phyloP scores from a whole-genome alignment of 2,329 filamentous ascomycete species.

The Colletotrichum sp. region DNA sequence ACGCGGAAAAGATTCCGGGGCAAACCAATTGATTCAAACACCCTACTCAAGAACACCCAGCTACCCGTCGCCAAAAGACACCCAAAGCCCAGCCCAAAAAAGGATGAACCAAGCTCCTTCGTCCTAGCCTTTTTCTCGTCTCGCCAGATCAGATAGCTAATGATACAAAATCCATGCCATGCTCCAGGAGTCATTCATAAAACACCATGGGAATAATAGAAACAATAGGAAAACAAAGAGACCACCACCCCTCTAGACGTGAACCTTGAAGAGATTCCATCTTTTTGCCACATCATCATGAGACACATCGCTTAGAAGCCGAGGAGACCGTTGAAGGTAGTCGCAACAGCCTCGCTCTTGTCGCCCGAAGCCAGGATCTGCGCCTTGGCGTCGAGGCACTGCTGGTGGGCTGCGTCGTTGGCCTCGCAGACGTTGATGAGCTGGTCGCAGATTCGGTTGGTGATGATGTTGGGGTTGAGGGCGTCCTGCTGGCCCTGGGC shows the following conservation, averaged over 20 bases:
- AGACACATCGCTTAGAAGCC: slow-evolving; percentile 34
- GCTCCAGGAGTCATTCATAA: neutral
- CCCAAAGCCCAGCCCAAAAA: neutral
- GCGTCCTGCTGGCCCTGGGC: slow-evolving; percentile 62
- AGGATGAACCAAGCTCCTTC: neutral
- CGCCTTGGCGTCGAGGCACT: slow-evolving; percentile 53
- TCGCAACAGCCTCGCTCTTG: slow-evolving; percentile 51
- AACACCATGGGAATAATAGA: neutral
- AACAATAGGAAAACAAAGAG: neutral
- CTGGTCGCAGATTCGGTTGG: slow-evolving; percentile 66
- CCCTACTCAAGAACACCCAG: slow-evolving; percentile 12
- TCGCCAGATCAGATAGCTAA: neutral
- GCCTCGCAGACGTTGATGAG: slow-evolving; percentile 65
- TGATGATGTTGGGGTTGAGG: slow-evolving; percentile 69
- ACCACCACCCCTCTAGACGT: neutral
- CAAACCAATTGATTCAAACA: slow-evolving; percentile 18
- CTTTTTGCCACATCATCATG: neutral
- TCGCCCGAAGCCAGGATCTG: slow-evolving; percentile 55
- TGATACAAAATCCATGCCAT: neutral
- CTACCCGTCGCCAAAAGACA: neutral
- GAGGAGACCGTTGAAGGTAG: slow-evolving; percentile 49
- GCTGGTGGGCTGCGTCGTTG: slow-evolving; percentile 56
- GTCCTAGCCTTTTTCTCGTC: neutral
- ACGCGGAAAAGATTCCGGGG: neutral
- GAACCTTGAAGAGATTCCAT: neutral